phyloP scores from a whole-genome alignment of 2,329 filamentous ascomycete species.

The Neonectria faginata region DNA sequence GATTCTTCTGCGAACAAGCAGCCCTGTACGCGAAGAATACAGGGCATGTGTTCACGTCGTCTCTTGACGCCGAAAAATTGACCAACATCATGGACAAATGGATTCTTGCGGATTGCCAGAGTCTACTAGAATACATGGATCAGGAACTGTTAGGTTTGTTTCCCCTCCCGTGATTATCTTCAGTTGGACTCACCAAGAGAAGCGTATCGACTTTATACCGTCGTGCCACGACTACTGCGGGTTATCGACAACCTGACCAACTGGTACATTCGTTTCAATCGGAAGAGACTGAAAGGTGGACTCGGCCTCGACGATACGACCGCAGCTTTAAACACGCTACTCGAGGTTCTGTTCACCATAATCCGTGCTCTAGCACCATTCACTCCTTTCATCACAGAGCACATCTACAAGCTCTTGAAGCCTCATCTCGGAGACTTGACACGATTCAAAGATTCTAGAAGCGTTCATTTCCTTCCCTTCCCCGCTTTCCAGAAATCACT shows the following conservation, averaged over 20 bases:
- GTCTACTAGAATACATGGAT: constrained; percentile 82
- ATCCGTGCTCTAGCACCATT: constrained; percentile 86
- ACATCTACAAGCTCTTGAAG: constrained; percentile 65
- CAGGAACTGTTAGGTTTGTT: constrained; percentile 80
- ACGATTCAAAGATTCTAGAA: constrained; percentile 75
- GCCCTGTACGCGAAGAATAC: constrained; percentile 38
- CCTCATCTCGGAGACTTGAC: constrained; percentile 76
- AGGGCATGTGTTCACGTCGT: constrained; percentile 35
- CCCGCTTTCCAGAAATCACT: constrained; percentile 73
- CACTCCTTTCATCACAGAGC: constrained; percentile 86
- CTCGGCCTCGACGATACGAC: constrained; percentile 74
- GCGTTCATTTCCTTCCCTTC: constrained; percentile 88
- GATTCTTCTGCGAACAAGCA: constrained; percentile 44
- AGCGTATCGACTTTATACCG: constrained; percentile 81
- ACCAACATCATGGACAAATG: constrained; percentile 82
- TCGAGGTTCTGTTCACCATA: constrained; percentile 88
- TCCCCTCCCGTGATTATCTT: not conserved
- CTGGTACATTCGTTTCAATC: constrained; percentile 93
- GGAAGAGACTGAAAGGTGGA: constrained; percentile 85
- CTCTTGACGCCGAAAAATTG: constrained; percentile 30
- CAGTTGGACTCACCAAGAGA: not conserved
- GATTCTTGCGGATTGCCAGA: constrained; percentile 89
- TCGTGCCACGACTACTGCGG: constrained; percentile 80
- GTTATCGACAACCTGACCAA: constrained; percentile 90
- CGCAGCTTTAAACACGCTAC: constrained; percentile 87